Evolutionary conservation across 73 alveolate species (phyloP), one percentile per base, ranked within the genome.

Genomic region (Symbiodinium pilosum): DNA sequence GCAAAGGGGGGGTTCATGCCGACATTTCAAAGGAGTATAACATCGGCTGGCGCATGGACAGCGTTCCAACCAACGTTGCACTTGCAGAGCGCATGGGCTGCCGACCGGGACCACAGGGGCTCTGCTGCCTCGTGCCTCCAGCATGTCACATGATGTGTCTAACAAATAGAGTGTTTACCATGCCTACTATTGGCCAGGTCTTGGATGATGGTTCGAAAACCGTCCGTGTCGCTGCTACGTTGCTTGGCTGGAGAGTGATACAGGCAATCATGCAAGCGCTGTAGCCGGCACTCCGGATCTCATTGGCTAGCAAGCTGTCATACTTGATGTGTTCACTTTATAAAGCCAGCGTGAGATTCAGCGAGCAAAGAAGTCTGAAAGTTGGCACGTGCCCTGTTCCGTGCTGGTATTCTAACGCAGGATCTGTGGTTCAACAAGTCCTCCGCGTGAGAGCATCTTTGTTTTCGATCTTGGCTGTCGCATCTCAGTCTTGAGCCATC

Each of bases 41-140:
- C 75, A 91, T 91, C 75, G 97, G 97, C 77, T 91, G 97, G 97
- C 97, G 88, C 59, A 91, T 91, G 97, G 92, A 73, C 52, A 75
- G 83, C 38, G 84, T 93, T 24, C 98, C 98, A 26, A 51, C 83
- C 41, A 75, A 75, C 26, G 68, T 44, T 5, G 42, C 84, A 24
- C 44, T 47, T 81, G 98, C 98, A 2, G 98, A n/a, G 92, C 83
- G 92, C 42, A 73, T 93, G 98, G 98, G 98, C 64, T 91, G 97
- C 77, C 38, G 40, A 43, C 81, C 85, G n/a, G 44, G 64, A 1
- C 98, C 98, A 4, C 92, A 73, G 47, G 92, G 98, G 43, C 32
- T 93, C 77, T 93, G 98, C 85, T 93, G 98, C 85, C 30, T 93
- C 38, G 98, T 93, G 77, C 77, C 77, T 36, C 77, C 0, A 64